Conservation (phyloP, 2,329 filamentous ascomycete genomes). For the Sclerotinia glacialis region DNA sequence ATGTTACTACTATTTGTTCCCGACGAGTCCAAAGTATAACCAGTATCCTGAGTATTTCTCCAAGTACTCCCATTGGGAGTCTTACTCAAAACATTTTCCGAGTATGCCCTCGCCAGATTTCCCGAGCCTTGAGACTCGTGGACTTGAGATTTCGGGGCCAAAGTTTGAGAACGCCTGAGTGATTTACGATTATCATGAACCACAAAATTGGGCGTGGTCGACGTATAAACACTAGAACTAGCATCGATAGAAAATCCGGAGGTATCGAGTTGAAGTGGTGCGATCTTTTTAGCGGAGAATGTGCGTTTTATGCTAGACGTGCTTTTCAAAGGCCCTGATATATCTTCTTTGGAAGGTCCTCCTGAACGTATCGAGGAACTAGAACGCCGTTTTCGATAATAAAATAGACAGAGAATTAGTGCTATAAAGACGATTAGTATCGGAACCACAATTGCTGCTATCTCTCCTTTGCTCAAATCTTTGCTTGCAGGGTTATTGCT, state of each 20-base stretch:
- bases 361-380: conserved; percentile 19
- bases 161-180: conserved; percentile 15
- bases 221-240: conserved; percentile 17
- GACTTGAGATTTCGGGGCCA: conserved; percentile 23
- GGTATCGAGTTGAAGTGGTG: conserved; percentile 32
- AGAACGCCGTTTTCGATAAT: conserved; percentile 27
- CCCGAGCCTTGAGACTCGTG: conserved; percentile 23
- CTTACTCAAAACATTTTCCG: conserved; percentile 33
- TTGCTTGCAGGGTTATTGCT: neutral
- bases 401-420: conserved; percentile 29
- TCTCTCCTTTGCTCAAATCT: conserved; percentile 25
- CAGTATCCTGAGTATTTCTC: conserved; percentile 34
- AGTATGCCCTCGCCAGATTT: conserved; percentile 29
- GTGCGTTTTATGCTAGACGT: conserved; percentile 25
- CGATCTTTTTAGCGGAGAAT: conserved; percentile 24
- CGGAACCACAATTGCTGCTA: conserved; percentile 34
- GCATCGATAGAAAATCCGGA: conserved; percentile 28
- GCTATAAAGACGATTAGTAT: conserved; percentile 26
- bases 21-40: conserved; percentile 26
- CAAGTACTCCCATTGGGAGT: conserved; percentile 27
- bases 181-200: conserved; percentile 14
- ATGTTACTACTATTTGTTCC: conserved; percentile 28
- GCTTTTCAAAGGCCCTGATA: conserved; percentile 30
- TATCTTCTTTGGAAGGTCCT: conserved; percentile 29
- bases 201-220: conserved; percentile 6